These are phyloP conservation scores for Boletus insuetus DNA, from an alignment of 768 basidiomycete genomes.

Conservation along the genomic window DNA sequence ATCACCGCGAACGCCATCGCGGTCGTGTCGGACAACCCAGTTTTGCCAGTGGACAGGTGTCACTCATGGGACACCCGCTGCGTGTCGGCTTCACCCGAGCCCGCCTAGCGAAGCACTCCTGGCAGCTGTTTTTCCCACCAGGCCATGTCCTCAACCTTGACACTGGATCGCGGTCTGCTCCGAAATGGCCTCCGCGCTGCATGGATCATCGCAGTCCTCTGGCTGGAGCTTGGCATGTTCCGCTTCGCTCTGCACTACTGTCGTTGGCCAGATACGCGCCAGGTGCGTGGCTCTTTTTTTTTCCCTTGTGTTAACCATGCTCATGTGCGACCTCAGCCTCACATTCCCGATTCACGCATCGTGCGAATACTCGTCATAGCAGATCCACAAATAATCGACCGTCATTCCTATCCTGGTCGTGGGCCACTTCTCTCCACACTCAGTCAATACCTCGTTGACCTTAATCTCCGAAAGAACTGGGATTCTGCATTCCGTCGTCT, in stretches of 20 bases:
- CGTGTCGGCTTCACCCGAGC: constrained; percentile 10
- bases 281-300: constrained; percentile 22
- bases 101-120: neutral
- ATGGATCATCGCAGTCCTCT: constrained; percentile 65
- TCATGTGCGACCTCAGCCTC: constrained; percentile 11
- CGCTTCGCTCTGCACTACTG: constrained; percentile 45
- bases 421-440: constrained; percentile 52
- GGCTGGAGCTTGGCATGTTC: constrained; percentile 69
- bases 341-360: constrained; percentile 19
- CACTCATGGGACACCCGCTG: no score
- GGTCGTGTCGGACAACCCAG: no score
- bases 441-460: constrained; percentile 67
- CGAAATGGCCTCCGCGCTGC: constrained; percentile 44
- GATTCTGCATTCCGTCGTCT: constrained; percentile 50
- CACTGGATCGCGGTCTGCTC: neutral
- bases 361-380: constrained; percentile 65
- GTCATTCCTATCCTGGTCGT: constrained; percentile 67
- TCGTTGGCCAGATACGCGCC: constrained; percentile 55
- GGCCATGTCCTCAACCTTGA: constrained; percentile 3
- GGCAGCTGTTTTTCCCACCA: no score
- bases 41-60: no score
- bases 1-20: no score
- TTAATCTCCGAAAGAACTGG: constrained; percentile 87
- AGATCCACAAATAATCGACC: constrained; percentile 85
- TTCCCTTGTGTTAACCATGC: neutral